Percentiles rank a stretch among this genome's conserved stretches.
These are phyloP conservation scores for Cryptococcus sp. DNA, from an alignment of 1,284 basidiomycete species.

Conservation along the genomic window DNA sequence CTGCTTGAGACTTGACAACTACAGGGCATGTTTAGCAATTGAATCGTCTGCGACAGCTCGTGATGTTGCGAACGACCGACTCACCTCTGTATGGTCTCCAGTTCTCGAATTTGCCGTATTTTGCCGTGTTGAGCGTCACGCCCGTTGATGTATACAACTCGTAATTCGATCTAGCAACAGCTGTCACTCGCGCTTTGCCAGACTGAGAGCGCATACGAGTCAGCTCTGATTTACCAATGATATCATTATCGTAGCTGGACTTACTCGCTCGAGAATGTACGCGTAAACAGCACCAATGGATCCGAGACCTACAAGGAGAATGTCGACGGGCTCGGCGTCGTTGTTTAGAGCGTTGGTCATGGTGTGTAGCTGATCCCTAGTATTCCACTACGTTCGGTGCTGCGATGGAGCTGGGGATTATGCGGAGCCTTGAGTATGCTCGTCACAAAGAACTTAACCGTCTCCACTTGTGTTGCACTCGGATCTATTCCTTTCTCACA, in stretches of 20 bases:
- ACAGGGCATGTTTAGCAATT: not conserved
- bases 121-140: constrained; percentile 61
- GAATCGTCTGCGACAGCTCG: not conserved
- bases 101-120: constrained; percentile 61
- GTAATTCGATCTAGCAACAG: constrained; percentile 72
- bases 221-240: not conserved
- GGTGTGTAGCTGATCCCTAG: not conserved
- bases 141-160: constrained; percentile 58
- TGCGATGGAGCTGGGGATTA: too few relatives aligned
- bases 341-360: constrained; percentile 6
- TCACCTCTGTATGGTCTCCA: constrained; percentile 67
- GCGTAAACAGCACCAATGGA: constrained; percentile 61
- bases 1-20: constrained; percentile 63
- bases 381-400: too few relatives aligned
- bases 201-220: constrained; percentile 38
- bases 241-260: constrained; percentile 5
- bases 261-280: constrained; percentile 60
- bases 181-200: constrained; percentile 67
- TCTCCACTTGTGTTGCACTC: too few relatives aligned
- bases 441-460: too few relatives aligned
- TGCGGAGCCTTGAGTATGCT: too few relatives aligned
- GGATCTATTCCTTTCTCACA: too few relatives aligned
- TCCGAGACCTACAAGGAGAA: constrained; percentile 57
- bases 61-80: constrained; percentile 22
- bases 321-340: constrained; percentile 31